phyloP scores from a whole-genome alignment of 176 grass and related monocot species.

The Phyllostachys edulis region DNA sequence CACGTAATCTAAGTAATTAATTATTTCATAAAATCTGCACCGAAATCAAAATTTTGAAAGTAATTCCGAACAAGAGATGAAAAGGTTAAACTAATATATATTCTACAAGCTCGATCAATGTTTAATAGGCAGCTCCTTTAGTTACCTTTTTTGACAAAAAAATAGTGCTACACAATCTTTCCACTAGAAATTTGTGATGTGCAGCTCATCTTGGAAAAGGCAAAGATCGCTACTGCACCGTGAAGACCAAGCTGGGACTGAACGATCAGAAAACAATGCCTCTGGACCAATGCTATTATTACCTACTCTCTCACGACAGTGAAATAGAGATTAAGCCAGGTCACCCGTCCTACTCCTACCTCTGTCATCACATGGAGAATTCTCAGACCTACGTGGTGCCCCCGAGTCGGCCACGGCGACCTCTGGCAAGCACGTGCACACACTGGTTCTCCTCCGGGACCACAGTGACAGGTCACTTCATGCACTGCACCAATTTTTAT shows the following conservation, averaged over 20 bases:
- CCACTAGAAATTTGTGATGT: not conserved
- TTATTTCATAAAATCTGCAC: not conserved
- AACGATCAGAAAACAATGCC: not conserved
- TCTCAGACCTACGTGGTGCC: not conserved
- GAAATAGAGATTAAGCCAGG: not conserved
- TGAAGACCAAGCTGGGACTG: not conserved
- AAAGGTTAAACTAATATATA: not conserved
- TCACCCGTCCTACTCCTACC: conserved; percentile 6
- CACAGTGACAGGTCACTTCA: not conserved
- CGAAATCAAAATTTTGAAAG: not conserved
- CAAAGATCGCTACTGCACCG: not conserved
- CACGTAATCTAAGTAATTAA: not conserved
- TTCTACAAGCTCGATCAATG: not conserved
- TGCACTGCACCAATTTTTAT: not conserved
- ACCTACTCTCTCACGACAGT: not conserved
- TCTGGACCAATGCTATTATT: not conserved
- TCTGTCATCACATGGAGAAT: conserved; percentile 19
- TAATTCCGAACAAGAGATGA: not conserved
- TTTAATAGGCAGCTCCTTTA: not conserved
- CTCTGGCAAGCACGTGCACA: not conserved
- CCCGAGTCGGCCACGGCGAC: not conserved
- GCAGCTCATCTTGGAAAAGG: not conserved
- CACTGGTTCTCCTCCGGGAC: not conserved
- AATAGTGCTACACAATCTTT: not conserved
- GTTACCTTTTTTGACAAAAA: not conserved